These are phyloP conservation scores for Apophysomyces sp. DNA, from an alignment of 371 early-diverging fungal genomes.

Conservation along the genomic window DNA sequence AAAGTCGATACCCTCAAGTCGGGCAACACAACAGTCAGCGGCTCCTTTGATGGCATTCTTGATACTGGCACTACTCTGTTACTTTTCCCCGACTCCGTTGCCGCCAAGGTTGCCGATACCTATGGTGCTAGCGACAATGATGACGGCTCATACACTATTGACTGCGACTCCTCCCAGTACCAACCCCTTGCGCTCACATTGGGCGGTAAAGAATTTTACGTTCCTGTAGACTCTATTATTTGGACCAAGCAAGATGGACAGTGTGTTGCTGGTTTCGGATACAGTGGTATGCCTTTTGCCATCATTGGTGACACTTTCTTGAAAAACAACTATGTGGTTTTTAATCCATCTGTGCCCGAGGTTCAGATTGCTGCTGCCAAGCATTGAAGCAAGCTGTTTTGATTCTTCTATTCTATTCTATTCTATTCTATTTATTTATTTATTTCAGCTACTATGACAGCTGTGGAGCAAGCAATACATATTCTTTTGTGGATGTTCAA, in stretches of 20 bases:
- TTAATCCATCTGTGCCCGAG: too few relatives aligned
- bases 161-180: constrained; percentile 16
- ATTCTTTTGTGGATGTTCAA: too few relatives aligned
- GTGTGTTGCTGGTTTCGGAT: constrained; percentile 30
- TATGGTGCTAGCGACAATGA: constrained; percentile 20
- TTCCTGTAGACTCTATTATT: constrained; percentile 27
- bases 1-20: constrained; percentile 6
- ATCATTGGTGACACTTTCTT: too few relatives aligned
- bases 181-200: constrained; percentile 15
- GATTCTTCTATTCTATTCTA: too few relatives aligned
- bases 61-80: constrained; percentile 67
- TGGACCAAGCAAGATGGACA: constrained; percentile 7
- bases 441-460: too few relatives aligned
- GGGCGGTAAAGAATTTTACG: constrained; percentile 10
- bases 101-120: constrained; percentile 15
- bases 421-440: too few relatives aligned
- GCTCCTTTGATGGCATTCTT: constrained; percentile 41
- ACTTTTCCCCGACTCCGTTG: constrained; percentile 40
- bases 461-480: too few relatives aligned
- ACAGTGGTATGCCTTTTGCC: too few relatives aligned
- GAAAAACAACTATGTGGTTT: too few relatives aligned
- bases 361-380: too few relatives aligned
- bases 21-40: background rate
- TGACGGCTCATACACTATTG: constrained; percentile 28
- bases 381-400: too few relatives aligned